Evolutionary conservation across 2,329 filamentous ascomycete genomes (phyloP).

Genomic region (Aspergillus ochraceus): DNA sequence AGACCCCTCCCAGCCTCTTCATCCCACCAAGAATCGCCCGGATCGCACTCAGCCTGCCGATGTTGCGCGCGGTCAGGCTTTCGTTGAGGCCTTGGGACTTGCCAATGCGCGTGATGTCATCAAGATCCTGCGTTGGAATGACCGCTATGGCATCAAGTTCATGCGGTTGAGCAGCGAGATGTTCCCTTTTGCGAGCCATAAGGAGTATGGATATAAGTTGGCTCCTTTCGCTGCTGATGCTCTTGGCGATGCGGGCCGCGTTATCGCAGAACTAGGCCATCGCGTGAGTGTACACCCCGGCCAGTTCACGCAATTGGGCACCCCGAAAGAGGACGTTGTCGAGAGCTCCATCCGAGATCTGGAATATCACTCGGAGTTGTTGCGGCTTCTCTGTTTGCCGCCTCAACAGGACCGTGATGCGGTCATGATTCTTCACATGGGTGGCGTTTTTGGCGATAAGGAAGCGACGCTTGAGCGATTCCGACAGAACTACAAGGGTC

Average conservation of each 20-base stretch:
- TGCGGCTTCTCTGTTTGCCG: constrained; percentile 73
- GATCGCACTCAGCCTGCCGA: constrained; percentile 71
- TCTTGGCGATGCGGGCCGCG: constrained; percentile 72
- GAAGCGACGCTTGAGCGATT: constrained; percentile 75
- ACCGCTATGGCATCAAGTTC: constrained; percentile 87
- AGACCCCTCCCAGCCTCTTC: constrained; percentile 73
- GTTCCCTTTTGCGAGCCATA: constrained; percentile 93
- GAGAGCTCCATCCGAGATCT: constrained; percentile 76
- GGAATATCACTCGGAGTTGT: constrained; percentile 83
- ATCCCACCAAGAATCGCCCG: constrained; percentile 81
- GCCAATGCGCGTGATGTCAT: constrained; percentile 79
- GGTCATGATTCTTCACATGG: constrained; percentile 93
- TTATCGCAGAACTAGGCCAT: constrained; percentile 77
- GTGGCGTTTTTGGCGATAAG: constrained; percentile 87
- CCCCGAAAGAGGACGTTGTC: constrained; percentile 75
- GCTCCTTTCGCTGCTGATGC: constrained; percentile 78
- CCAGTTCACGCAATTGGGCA: constrained; percentile 88
- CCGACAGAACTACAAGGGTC: constrained; percentile 66
- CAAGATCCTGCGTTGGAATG: constrained; percentile 90
- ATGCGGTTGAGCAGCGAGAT: constrained; percentile 92
- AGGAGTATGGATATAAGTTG: constrained; percentile 81
- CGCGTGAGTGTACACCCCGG: constrained; percentile 88
- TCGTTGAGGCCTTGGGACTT: constrained; percentile 74
- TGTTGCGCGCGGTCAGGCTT: constrained; percentile 65
- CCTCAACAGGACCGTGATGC: constrained; percentile 79